A percentile compares a stretch with the other conserved stretches of the same genome.
phyloP scores from a whole-genome alignment of 2,329 filamentous ascomycete genomes.

The Zalaria obscura region DNA sequence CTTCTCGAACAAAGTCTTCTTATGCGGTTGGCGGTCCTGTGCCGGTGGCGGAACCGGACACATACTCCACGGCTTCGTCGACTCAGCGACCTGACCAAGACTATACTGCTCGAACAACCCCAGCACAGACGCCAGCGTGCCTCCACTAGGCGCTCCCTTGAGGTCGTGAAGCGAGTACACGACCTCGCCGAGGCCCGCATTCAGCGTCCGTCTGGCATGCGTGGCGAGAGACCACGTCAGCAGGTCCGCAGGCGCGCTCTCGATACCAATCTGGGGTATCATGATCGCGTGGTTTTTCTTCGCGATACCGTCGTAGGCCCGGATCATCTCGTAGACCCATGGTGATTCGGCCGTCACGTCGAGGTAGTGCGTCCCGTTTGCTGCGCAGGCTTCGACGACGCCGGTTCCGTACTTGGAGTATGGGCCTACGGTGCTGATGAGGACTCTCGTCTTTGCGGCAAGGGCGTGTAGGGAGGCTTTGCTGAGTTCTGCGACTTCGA shows the following conservation, averaged over 20 bases:
- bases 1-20: slow-evolving; percentile 21
- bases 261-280: slow-evolving; percentile 46
- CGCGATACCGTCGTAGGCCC: slow-evolving; percentile 45
- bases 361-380: slow-evolving; percentile 52
- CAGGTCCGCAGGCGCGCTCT: slow-evolving; percentile 46
- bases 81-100: slow-evolving; percentile 28
- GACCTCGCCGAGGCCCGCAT: slow-evolving; percentile 35
- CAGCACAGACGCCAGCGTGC: slow-evolving; percentile 52
- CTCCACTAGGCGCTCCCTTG: slow-evolving; percentile 41
- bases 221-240: slow-evolving; percentile 38
- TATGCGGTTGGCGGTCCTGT: slow-evolving; percentile 16
- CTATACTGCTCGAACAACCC: slow-evolving; percentile 35
- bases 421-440: slow-evolving; percentile 49
- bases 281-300: slow-evolving; percentile 47
- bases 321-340: slow-evolving; percentile 48
- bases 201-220: slow-evolving; percentile 36
- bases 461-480: slow-evolving; percentile 35
- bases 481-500: slow-evolving; percentile 32
- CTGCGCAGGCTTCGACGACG: slow-evolving; percentile 49
- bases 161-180: slow-evolving; percentile 39
- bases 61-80: slow-evolving; percentile 34
- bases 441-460: slow-evolving; percentile 39
- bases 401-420: slow-evolving; percentile 51
- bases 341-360: slow-evolving; percentile 53
- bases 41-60: slow-evolving; percentile 25